Evolutionary conservation across 2,329 filamentous ascomycete genomes (phyloP), one percentile per base, ranked within the genome.

Genomic region (Colletotrichum lentis): DNA sequence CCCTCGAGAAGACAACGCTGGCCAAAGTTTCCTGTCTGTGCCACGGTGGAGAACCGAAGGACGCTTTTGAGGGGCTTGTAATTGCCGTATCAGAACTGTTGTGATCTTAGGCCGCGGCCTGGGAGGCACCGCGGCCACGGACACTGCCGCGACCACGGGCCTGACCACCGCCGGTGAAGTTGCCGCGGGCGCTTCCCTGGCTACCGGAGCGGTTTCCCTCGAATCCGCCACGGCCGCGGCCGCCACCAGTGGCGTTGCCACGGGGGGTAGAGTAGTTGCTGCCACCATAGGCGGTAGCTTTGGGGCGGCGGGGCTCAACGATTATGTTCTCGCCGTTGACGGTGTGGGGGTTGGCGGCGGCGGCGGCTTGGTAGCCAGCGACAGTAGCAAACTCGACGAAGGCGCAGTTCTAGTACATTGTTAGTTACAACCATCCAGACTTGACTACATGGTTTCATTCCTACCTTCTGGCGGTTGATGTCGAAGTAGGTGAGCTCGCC

Each of bases 341-440:
- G 52, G 87, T 86, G 81, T 97, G 93, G 43, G 95, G 95, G 82
- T 96, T 98, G 73, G 90, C 91, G 69, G 87, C 87, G 44, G 93
- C 85, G 50, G 96, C 96, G 70, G 92, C 91, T 78, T 93, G 87
- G 81, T 97, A 97, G 54, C 89, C 93, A 63, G 94, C 89, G 24
- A 88, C 77, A 54, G 90, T 91, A 76, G 90, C 91, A 80, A 96
- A 99, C 79, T 99, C 96, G 69, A 97, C 93, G 77, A 98, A 98
- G 31, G 96, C 96, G 76, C 94, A 97, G 85, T 96, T 97, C 95
- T 97, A 76, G 35, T 47, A 20, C 5, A 20, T 50, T 50, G 12
- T 39, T 37, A 63, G 67, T 78, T 72, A 78, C 76, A 18, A 35
- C 10, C 16, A 22, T 7, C 37, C 5, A 14, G 11, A n/a, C n/a